Percentiles rank a stretch among this genome's conserved stretches.
Conservation (phyloP, 768 basidiomycete species). For the Strobilomyces confusus region DNA sequence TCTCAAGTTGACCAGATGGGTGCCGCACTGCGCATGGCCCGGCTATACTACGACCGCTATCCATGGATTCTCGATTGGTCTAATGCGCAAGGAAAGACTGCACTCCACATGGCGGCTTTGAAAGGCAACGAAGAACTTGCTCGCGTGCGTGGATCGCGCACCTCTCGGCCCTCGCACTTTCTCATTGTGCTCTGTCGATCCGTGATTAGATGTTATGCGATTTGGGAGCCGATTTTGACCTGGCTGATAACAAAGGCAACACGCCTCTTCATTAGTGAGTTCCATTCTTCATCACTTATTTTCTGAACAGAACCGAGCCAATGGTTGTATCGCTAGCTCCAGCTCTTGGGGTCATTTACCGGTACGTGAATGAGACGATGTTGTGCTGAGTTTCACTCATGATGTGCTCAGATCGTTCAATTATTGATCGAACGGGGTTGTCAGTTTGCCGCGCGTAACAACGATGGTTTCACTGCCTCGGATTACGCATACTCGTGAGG, state of each 20-base stretch:
- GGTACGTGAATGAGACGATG: conserved; percentile 39
- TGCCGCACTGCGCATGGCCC: conserved; percentile 81
- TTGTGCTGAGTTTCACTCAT: conserved; percentile 11
- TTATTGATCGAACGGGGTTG: conserved; percentile 87
- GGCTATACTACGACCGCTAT: conserved; percentile 82
- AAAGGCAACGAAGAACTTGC: conserved; percentile 90
- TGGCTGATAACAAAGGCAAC: conserved; percentile 89
- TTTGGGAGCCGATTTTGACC: conserved; percentile 83
- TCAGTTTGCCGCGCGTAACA: conserved; percentile 78
- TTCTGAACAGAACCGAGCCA: conserved; percentile 2
- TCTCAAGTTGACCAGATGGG: conserved; percentile 60
- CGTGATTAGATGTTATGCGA: conserved; percentile 79
- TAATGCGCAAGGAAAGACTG: conserved; percentile 84
- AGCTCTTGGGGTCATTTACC: conserved; percentile 85
- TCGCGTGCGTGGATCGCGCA: conserved; percentile 48
- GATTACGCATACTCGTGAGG: conserved; percentile 75
- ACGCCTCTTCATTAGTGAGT: conserved; percentile 90
- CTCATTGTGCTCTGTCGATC: conserved; percentile 10
- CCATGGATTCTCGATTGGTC: conserved; percentile 90
- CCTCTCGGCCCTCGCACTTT: conserved; percentile 10
- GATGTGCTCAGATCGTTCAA: conserved; percentile 60
- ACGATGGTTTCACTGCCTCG: conserved; percentile 85
- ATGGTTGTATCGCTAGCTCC: conserved; percentile 46
- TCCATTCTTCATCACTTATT: neutral
- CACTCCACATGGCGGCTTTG: conserved; percentile 81